Evolutionary conservation across 179 eudicot genomes (phyloP).

Genomic region (Spinacia oleracea): DNA sequence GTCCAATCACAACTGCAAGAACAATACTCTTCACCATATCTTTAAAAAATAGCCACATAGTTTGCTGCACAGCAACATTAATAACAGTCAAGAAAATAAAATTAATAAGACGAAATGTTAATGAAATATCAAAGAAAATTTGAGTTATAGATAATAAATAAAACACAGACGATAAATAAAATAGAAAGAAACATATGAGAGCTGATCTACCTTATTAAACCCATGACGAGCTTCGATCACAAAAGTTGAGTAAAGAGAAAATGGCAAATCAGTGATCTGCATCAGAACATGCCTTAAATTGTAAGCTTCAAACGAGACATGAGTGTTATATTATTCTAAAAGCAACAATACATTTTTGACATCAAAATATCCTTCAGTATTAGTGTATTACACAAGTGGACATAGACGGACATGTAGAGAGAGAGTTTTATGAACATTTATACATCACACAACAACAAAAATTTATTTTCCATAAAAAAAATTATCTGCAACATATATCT

Average conservation of each 20-base stretch:
- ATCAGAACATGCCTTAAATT: slow-evolving; percentile 16
- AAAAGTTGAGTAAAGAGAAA: slow-evolving; percentile 91
- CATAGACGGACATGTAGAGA: background rate
- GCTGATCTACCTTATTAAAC: slow-evolving; percentile 72
- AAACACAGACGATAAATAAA: background rate
- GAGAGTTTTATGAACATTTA: background rate
- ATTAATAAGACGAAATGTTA: background rate
- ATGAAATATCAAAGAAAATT: background rate
- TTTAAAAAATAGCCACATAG: slow-evolving; percentile 74
- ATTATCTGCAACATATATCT: background rate
- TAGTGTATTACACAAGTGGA: background rate
- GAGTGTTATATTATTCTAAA: too few relatives aligned
- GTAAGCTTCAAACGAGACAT: too few relatives aligned
- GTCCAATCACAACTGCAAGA: slow-evolving; percentile 71
- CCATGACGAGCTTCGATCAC: slow-evolving; percentile 97
- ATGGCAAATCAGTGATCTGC: slow-evolving; percentile 98
- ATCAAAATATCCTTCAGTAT: background rate
- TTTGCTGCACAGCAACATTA: slow-evolving; percentile 63
- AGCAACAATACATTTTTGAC: background rate
- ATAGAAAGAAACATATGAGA: background rate
- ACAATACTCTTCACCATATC: slow-evolving; percentile 83
- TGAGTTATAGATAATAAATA: background rate
- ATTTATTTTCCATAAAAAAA: too few relatives aligned
- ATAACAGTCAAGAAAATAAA: slow-evolving; percentile 5
- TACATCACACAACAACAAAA: background rate